phyloP scores from a whole-genome alignment of 192 early-diverging fungal genomes.

The Entomortierella chlamydospora region DNA sequence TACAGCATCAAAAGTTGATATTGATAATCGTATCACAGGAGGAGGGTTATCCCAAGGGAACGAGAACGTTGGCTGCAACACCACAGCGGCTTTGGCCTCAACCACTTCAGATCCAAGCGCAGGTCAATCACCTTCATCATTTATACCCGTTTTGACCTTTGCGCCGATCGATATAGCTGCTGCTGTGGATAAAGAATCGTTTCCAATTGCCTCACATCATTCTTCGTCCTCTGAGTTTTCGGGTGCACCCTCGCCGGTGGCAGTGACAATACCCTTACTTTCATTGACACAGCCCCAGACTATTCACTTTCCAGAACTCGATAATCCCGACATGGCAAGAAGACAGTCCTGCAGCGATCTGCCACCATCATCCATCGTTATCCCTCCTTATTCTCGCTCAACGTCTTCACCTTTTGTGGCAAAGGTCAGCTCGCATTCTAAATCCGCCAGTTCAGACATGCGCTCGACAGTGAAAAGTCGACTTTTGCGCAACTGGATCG shows the following conservation, averaged over 20 bases:
- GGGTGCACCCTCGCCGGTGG: neutral
- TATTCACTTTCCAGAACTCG: constrained; percentile 19
- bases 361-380: constrained; percentile 45
- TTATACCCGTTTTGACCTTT: constrained; percentile 21
- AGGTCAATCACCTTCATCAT: constrained; percentile 2
- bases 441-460: constrained; percentile 49
- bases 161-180: constrained; percentile 12
- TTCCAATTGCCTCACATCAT: constrained; percentile 30
- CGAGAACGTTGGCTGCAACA: neutral
- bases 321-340: constrained; percentile 28
- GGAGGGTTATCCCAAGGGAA: neutral
- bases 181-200: neutral
- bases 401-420: constrained; percentile 38
- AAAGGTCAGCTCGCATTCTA: constrained; percentile 41
- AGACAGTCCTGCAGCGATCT: constrained; percentile 52
- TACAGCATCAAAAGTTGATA: constrained; percentile 1
- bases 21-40: neutral
- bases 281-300: constrained; percentile 3
- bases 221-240: constrained; percentile 1
- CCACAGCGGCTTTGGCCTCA: neutral
- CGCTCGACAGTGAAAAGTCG: constrained; percentile 48
- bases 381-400: constrained; percentile 45
- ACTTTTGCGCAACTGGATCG: constrained; percentile 52
- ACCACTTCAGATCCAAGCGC: constrained; percentile 5
- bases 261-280: constrained; percentile 14